phyloP scores from a whole-genome alignment of 257 asterid genomes.

The Forsythia suspensa region DNA sequence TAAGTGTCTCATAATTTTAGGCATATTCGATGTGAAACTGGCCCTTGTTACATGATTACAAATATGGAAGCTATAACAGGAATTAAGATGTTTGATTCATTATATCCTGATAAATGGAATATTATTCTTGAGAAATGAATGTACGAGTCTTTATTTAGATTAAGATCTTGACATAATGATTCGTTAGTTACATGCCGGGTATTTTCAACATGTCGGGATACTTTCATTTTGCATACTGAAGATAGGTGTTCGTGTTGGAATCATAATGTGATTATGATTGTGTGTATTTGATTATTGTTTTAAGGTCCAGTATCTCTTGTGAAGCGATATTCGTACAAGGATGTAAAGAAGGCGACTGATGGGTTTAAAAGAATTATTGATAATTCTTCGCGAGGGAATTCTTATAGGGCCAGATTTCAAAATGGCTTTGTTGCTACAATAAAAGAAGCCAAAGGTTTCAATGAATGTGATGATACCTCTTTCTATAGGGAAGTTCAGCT shows the following conservation, averaged over 20 bases:
- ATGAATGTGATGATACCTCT: slow-evolving; percentile 50
- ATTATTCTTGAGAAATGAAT: not conserved
- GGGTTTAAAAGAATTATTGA: slow-evolving; percentile 56
- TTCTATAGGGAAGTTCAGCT: slow-evolving; percentile 60
- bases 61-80: not conserved
- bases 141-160: not conserved
- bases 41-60: not conserved
- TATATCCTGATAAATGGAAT: not conserved
- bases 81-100: not conserved
- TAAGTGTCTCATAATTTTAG: not conserved
- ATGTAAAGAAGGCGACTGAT: slow-evolving; percentile 87
- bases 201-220: not conserved
- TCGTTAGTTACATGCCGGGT: not conserved
- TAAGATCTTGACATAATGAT: not conserved
- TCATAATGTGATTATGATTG: not conserved
- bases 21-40: not conserved
- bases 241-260: not conserved
- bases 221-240: not conserved
- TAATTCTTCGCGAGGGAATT: slow-evolving; percentile 45
- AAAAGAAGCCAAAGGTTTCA: slow-evolving; percentile 48
- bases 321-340: slow-evolving; percentile 67
- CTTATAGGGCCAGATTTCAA: slow-evolving; percentile 67
- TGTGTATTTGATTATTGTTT: not conserved
- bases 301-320: slow-evolving; percentile 54
- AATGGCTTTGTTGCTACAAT: slow-evolving; percentile 61